A percentile compares a stretch with the other conserved stretches of the same genome.
These are phyloP conservation scores for Pyrenophora teres DNA, from an alignment of 2,329 filamentous ascomycete genomes.

Conservation along the genomic window DNA sequence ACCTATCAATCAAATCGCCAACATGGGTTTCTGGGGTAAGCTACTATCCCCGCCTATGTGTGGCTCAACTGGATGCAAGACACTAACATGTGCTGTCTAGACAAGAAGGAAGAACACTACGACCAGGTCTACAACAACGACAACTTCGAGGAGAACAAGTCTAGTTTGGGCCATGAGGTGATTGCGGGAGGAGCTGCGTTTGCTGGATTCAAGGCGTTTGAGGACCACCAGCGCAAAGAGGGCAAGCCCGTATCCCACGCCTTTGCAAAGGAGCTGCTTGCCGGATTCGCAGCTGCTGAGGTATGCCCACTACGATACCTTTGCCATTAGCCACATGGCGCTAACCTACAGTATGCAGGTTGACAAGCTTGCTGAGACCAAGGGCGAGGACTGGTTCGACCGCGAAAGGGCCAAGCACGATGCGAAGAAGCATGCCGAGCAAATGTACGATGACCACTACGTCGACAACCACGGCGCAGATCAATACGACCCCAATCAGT, in stretches of 20 bases:
- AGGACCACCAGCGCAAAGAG: conserved; percentile 72
- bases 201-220: conserved; percentile 78
- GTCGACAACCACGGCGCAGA: conserved; percentile 47
- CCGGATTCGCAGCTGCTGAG: conserved; percentile 73
- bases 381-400: conserved; percentile 57
- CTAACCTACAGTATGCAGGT: conserved; percentile 12
- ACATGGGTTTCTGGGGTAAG: conserved; percentile 53
- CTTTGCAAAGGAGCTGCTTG: conserved; percentile 78
- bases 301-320: conserved; percentile 44
- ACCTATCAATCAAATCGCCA: conserved; percentile 21
- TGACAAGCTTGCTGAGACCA: conserved; percentile 70
- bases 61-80: background rate
- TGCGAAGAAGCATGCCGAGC: conserved; percentile 51
- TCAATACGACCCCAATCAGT: conserved; percentile 54
- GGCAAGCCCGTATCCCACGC: conserved; percentile 73
- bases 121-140: conserved; percentile 59
- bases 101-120: conserved; percentile 59
- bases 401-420: conserved; percentile 54
- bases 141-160: conserved; percentile 59
- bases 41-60: background rate
- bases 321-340: too few relatives aligned
- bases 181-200: conserved; percentile 78
- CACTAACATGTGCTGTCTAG: conserved; percentile 39
- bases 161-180: conserved; percentile 72
- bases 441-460: conserved; percentile 58